A percentile compares a stretch with the other conserved stretches of the same genome.
Evolutionary conservation across 1,284 basidiomycete genomes (phyloP).

Genomic region (Irpex lacteus): DNA sequence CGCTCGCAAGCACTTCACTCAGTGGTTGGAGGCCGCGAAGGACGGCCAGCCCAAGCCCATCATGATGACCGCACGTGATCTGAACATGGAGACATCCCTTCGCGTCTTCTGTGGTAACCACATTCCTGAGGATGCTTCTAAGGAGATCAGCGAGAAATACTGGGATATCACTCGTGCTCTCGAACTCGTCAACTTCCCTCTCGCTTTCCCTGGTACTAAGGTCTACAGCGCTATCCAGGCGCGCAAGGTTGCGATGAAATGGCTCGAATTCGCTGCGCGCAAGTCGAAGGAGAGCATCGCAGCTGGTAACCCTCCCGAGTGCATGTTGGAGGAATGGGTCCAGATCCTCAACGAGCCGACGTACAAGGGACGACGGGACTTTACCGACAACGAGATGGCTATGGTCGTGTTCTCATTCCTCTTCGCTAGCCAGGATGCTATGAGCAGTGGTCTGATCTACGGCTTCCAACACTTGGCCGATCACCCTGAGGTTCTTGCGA

Average conservation of each 20-base stretch:
- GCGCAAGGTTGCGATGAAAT: constrained; percentile 85
- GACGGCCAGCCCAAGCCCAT: constrained; percentile 59
- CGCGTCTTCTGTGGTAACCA: constrained; percentile 94
- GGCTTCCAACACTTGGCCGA: constrained; percentile 96
- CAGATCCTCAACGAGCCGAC: constrained; percentile 67
- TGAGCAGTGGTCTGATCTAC: constrained; percentile 93
- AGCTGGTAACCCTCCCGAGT: constrained; percentile 78
- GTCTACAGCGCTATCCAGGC: constrained; percentile 94
- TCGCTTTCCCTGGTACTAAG: constrained; percentile 95
- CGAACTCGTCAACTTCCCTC: constrained; percentile 98
- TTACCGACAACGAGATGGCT: constrained; percentile 93
- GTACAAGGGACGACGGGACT: constrained; percentile 83
- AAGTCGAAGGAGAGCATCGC: constrained; percentile 86
- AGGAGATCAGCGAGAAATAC: constrained; percentile 90
- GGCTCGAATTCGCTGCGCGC: constrained; percentile 79
- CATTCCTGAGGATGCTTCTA: constrained; percentile 76
- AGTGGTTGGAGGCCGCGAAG: constrained; percentile 64
- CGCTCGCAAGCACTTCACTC: constrained; percentile 72
- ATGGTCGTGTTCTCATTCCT: constrained; percentile 97
- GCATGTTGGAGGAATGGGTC: constrained; percentile 94
- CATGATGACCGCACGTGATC: constrained; percentile 89
- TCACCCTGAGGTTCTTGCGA: constrained; percentile 84
- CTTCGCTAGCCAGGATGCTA: constrained; percentile 97
- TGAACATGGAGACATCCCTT: constrained; percentile 98
- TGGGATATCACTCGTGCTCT: constrained; percentile 95